A percentile compares a stretch with the other conserved stretches of the same genome.
These are phyloP conservation scores for Cucurbita maxima DNA, from an alignment of 306 rosid species.

Conservation along the genomic window DNA sequence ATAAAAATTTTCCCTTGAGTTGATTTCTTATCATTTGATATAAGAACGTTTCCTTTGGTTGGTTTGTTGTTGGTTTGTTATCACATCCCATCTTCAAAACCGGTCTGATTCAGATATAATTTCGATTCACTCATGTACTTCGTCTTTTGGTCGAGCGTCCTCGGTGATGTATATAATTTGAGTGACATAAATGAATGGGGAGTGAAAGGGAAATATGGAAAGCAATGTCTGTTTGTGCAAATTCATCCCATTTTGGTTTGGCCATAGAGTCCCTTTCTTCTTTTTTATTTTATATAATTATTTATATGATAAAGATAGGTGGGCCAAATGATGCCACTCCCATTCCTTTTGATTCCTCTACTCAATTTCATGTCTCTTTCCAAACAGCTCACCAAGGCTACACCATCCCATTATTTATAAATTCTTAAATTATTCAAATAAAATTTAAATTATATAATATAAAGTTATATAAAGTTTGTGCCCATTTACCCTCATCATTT, in stretches of 20 bases:
- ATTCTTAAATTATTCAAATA: background rate
- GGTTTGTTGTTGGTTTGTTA: too few species aligned
- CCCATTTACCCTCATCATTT: too few species aligned
- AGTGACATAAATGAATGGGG: background rate
- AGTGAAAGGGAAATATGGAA: background rate
- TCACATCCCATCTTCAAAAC: too few species aligned
- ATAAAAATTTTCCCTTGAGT: too few species aligned
- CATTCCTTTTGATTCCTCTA: background rate
- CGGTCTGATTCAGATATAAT: too few species aligned
- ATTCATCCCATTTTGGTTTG: background rate
- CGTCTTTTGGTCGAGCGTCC: too few species aligned
- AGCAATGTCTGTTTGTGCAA: background rate
- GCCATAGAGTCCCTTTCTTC: background rate
- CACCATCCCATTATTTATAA: background rate
- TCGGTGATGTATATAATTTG: background rate
- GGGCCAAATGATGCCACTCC: background rate
- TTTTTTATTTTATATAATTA: background rate
- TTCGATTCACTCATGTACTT: too few species aligned
- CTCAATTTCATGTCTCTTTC: conserved; percentile 4
- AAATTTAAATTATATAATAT: too few species aligned
- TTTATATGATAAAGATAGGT: background rate
- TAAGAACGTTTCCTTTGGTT: too few species aligned
- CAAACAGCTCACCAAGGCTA: background rate
- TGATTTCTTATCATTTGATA: too few species aligned
- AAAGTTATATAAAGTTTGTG: background rate